A percentile compares a stretch with the other conserved stretches of the same genome.
These are phyloP conservation scores for Kwoniella dendrophila DNA, from an alignment of 768 basidiomycete species.

Conservation along the genomic window DNA sequence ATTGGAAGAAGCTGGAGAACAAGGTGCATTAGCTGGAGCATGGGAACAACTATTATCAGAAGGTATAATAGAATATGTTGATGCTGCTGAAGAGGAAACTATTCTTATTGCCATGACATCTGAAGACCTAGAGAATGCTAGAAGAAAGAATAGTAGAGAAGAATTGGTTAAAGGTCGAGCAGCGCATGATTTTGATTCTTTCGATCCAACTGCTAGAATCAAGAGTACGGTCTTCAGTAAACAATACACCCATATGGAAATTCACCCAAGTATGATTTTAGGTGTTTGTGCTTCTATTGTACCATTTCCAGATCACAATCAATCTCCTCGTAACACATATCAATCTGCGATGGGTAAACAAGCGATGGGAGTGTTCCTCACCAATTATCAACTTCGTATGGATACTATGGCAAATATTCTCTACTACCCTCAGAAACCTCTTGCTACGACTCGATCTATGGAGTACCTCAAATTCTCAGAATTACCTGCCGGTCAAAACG, in stretches of 20 bases:
- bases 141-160: slow-evolving; percentile 54
- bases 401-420: slow-evolving; percentile 97
- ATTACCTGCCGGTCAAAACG: slow-evolving; percentile 96
- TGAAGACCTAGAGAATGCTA: slow-evolving; percentile 86
- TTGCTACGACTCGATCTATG: slow-evolving; percentile 99
- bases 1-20: slow-evolving; percentile 60
- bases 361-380: slow-evolving; percentile 96
- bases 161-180: slow-evolving; percentile 58
- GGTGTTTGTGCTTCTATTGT: slow-evolving; percentile 98
- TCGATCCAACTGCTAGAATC: slow-evolving; percentile 82
- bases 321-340: slow-evolving; percentile 98
- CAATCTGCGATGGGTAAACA: slow-evolving; percentile 99
- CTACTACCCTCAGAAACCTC: slow-evolving; percentile 97
- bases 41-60: slow-evolving; percentile 84
- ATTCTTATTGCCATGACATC: slow-evolving; percentile 99
- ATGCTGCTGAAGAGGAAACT: slow-evolving; percentile 98
- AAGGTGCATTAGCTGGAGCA: slow-evolving; percentile 58
- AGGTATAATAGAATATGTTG: slow-evolving; percentile 89
- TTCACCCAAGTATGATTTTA: slow-evolving; percentile 95
- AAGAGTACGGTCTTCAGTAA: slow-evolving; percentile 83
- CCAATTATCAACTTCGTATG: slow-evolving; percentile 96
- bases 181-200: slow-evolving; percentile 53
- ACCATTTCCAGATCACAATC: slow-evolving; percentile 98
- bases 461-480: slow-evolving; percentile 95
- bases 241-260: slow-evolving; percentile 97